phyloP scores from a whole-genome alignment of 1,284 basidiomycete genomes.

The Jaminaea rosea region DNA sequence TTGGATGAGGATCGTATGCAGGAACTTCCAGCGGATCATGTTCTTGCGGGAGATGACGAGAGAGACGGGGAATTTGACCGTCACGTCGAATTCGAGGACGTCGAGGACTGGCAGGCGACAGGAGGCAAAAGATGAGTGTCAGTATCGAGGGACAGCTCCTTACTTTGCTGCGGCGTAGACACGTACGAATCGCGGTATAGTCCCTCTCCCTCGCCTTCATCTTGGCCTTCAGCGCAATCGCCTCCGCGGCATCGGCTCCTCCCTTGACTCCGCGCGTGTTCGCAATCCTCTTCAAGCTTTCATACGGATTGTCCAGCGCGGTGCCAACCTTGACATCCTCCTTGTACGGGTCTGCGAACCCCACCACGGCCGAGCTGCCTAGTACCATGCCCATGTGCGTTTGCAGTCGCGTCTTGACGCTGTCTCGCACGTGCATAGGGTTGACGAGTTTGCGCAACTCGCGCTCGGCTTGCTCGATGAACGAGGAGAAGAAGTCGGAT shows the following conservation, averaged over 20 bases:
- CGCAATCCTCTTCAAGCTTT: slow-evolving; percentile 43
- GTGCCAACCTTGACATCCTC: slow-evolving; percentile 43
- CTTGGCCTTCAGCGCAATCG: slow-evolving; percentile 9
- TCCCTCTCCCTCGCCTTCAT: slow-evolving; percentile 10
- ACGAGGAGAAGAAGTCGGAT: slow-evolving; percentile 42
- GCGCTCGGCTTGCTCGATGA: slow-evolving; percentile 38
- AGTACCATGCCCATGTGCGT: slow-evolving; percentile 44
- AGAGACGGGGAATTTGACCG: slow-evolving; percentile 44
- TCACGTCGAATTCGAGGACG: slow-evolving; percentile 41
- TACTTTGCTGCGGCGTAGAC: no score
- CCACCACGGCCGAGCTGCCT: slow-evolving; percentile 38
- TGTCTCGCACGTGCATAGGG: slow-evolving; percentile 50
- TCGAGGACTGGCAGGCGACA: slow-evolving; percentile 20
- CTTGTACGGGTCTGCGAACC: slow-evolving; percentile 39
- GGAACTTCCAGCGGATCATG: slow-evolving; percentile 44
- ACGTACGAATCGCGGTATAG: neutral
- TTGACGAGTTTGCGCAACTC: slow-evolving; percentile 41
- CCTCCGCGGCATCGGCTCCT: slow-evolving; percentile 41
- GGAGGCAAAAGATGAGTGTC: neutral
- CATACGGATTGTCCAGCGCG: slow-evolving; percentile 41
- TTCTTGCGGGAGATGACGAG: slow-evolving; percentile 47
- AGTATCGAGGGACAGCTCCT: neutral
- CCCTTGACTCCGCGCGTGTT: slow-evolving; percentile 33
- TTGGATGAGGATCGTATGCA: slow-evolving; percentile 39
- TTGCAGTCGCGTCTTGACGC: slow-evolving; percentile 36